phyloP scores from a whole-genome alignment of 331 rosid species.

The Telfairia occidentalis region DNA sequence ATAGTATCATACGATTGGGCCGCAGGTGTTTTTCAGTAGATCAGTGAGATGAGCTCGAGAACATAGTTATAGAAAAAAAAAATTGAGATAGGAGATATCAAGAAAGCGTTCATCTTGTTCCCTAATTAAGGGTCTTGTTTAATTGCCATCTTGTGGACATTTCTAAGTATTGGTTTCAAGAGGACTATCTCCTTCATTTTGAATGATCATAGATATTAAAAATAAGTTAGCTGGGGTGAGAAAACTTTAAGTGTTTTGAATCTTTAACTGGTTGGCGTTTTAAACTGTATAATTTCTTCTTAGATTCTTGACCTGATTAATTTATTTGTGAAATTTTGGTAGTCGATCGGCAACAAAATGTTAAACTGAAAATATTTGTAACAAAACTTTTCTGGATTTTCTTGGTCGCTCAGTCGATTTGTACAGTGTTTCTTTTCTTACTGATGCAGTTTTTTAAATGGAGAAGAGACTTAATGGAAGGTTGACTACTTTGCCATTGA shows the following conservation, averaged over 20 bases:
- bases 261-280: not conserved
- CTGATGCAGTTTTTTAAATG: not conserved
- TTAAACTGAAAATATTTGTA: not conserved
- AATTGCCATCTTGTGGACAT: not conserved
- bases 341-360: not conserved
- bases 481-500: not conserved
- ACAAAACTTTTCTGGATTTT: not conserved
- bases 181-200: not conserved
- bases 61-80: not conserved
- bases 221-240: conserved; percentile 1
- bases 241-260: not conserved
- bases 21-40: not conserved
- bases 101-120: not conserved
- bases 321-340: not conserved
- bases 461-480: not conserved
- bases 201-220: not conserved
- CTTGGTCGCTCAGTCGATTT: not conserved
- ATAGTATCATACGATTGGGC: not conserved
- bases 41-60: not conserved
- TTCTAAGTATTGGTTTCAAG: not conserved
- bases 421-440: not conserved
- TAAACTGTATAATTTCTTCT: not conserved
- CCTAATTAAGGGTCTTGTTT: not conserved
- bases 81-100: not conserved
- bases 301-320: not conserved